A percentile compares a stretch with the other conserved stretches of the same genome.
Conservation (phyloP, 1,284 basidiomycete genomes). For the Cerioporus squamosus region DNA sequence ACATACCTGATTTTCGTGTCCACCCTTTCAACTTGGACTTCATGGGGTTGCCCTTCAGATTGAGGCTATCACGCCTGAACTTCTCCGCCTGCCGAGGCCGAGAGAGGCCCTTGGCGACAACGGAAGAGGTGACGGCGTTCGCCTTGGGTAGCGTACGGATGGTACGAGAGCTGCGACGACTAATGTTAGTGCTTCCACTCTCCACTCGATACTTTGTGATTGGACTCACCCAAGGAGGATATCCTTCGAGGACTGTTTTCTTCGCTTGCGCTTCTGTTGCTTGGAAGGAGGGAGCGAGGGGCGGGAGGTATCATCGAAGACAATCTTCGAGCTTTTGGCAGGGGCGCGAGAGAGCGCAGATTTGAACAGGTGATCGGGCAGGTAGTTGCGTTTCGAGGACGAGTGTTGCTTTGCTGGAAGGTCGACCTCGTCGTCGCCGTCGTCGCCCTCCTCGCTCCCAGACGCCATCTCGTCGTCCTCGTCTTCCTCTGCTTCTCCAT, state of each 20-base stretch:
- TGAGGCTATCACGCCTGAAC: conserved; percentile 34
- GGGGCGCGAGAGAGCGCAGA: conserved; percentile 31
- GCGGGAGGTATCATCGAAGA: conserved; percentile 13
- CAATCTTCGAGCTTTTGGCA: conserved; percentile 12
- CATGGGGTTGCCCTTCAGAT: conserved; percentile 29
- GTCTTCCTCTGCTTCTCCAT: conserved; percentile 7
- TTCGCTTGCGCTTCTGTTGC: conserved; percentile 31
- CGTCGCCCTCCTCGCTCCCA: conserved; percentile 9
- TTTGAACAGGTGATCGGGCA: conserved; percentile 42
- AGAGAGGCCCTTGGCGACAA: conserved; percentile 24
- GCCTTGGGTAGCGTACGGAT: conserved; percentile 35
- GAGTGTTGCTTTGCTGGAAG: not conserved
- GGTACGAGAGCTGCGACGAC: conserved; percentile 30
- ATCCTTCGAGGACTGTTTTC: conserved; percentile 31
- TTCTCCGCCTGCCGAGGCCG: conserved; percentile 30
- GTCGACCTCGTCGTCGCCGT: conserved; percentile 5
- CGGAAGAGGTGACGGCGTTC: conserved; percentile 13
- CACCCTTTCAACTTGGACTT: conserved; percentile 34
- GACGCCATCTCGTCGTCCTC: not conserved
- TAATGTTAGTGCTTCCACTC: not conserved
- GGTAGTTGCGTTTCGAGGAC: conserved; percentile 31
- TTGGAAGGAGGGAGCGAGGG: conserved; percentile 13
- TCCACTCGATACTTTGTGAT: no score
- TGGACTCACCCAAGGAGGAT: conserved; percentile 36
- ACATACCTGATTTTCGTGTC: conserved; percentile 38